Base-by-base conservation (phyloP, 2,329 filamentous ascomycete species). In the Hypoxylon sp. region DNA sequence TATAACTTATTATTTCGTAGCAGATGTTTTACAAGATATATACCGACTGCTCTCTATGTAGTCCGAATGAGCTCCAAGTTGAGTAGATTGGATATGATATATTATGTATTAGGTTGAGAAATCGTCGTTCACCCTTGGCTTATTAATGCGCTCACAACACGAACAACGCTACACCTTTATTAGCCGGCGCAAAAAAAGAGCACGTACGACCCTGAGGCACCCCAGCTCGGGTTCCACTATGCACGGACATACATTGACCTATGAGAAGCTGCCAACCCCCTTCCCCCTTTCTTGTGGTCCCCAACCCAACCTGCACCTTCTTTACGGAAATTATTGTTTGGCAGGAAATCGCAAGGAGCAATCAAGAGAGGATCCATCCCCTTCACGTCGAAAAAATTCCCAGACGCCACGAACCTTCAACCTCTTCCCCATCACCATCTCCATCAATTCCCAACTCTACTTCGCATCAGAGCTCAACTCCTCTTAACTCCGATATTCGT, bases 261-360 rank as follows among this genome's bases (percentile, higher is more conserved):
- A 78, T 76, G 73, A 77, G 39, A 54, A 65, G 50, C 59, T 54
- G 52, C 67, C 59, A 60, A 64, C 62, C 73, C 68, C 71, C 69
- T 73, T 77, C 65, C 73, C 75, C 74, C 74, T 75, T 77, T 75
- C 70, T 67, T 65, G 46, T 54, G 60, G 58, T 53, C 58, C 67
- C 72, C 53, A 61, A 57, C 61, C 65, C 52, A 65, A 65, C 62
- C 65, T 77, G 72, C 69, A 75, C 71, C 70, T 74, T 74, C 70
- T 67, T 55, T 52, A 80, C 74, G 79, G 83, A 85, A 85, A 85
- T 85, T 85, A 81, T 83, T 81, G 77, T 80, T 80, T 82, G 79
- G 78, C 79, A 80, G 72, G 71, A 72, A 73, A 72, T 64, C 78
- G 78, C 78, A 78, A 79, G 78, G 78, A 79, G 68, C 62, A 68